Evolutionary conservation across 495 filamentous ascomycete genomes (phyloP).

Genomic region (Chaetomium cochliodes): DNA sequence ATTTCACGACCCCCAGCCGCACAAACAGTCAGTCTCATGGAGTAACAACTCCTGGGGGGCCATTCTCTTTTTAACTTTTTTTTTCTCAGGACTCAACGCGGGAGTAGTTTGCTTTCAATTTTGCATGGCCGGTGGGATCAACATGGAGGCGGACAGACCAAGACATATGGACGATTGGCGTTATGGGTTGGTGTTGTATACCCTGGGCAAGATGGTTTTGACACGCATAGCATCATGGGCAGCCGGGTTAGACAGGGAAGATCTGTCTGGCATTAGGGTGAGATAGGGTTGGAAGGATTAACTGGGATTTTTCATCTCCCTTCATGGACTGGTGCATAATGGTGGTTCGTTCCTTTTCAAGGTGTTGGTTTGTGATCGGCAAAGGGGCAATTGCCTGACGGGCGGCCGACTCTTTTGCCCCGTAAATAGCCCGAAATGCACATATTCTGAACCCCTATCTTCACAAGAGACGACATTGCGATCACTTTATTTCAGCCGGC

Average conservation of each 20-base stretch:
- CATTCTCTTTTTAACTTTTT: not conserved
- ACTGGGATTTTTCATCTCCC: not conserved
- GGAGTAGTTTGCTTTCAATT: not conserved
- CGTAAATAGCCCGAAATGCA: not conserved
- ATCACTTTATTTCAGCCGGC: not conserved
- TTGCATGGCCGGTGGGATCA: not conserved
- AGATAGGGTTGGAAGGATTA: not conserved
- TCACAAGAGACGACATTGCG: not conserved
- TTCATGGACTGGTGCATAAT: not conserved
- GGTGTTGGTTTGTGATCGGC: not conserved
- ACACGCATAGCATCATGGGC: not conserved
- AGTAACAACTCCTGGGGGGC: not conserved
- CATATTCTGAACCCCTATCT: not conserved
- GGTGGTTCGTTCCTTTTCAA: not conserved
- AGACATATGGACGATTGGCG: not conserved
- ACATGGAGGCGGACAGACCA: not conserved
- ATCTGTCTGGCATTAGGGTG: not conserved
- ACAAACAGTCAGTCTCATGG: not conserved
- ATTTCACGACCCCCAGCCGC: not conserved
- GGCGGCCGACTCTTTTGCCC: not conserved
- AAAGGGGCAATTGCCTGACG: not conserved
- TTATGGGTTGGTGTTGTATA: slow-evolving; percentile 4
- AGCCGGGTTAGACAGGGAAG: not conserved
- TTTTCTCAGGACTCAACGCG: not conserved
- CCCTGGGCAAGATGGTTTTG: not conserved